Conservation (phyloP, 129 eudicot species). For the Artemisia annua region DNA sequence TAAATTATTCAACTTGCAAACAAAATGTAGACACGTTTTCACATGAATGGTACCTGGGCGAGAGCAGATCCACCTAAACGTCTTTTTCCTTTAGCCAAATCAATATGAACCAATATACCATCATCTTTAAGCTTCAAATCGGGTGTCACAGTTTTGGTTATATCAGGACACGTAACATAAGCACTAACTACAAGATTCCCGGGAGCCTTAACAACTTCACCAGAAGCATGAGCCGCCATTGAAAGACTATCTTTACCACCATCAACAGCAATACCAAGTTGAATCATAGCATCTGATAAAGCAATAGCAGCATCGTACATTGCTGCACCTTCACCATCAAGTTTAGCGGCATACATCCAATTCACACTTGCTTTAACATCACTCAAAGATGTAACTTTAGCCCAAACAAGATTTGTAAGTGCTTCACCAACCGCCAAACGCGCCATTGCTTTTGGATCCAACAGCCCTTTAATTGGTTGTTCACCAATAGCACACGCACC, state of each 20-base stretch:
- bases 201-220: slow-evolving; percentile 95
- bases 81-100: slow-evolving; percentile 79
- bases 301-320: slow-evolving; percentile 97
- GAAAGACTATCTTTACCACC: slow-evolving; percentile 97
- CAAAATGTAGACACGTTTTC: no score
- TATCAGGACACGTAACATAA: slow-evolving; percentile 87
- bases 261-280: slow-evolving; percentile 93
- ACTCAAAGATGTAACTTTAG: slow-evolving; percentile 69
- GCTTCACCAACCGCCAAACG: slow-evolving; percentile 95
- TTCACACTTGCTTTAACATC: slow-evolving; percentile 97
- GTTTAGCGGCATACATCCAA: slow-evolving; percentile 98
- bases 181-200: slow-evolving; percentile 96
- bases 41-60: slow-evolving; percentile 44
- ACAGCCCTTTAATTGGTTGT: slow-evolving; percentile 83
- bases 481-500: slow-evolving; percentile 98
- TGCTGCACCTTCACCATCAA: slow-evolving; percentile 95
- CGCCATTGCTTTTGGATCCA: slow-evolving; percentile 96
- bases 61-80: slow-evolving; percentile 94
- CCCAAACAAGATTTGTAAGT: slow-evolving; percentile 95
- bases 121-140: slow-evolving; percentile 82
- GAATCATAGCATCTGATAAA: slow-evolving; percentile 84
- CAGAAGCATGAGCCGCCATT: slow-evolving; percentile 86
- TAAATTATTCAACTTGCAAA: no score
- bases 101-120: slow-evolving; percentile 73
- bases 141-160: slow-evolving; percentile 91